Evolutionary conservation across 164 flowering plant genomes (phyloP).

Genomic region (Pachysandra terminalis): DNA sequence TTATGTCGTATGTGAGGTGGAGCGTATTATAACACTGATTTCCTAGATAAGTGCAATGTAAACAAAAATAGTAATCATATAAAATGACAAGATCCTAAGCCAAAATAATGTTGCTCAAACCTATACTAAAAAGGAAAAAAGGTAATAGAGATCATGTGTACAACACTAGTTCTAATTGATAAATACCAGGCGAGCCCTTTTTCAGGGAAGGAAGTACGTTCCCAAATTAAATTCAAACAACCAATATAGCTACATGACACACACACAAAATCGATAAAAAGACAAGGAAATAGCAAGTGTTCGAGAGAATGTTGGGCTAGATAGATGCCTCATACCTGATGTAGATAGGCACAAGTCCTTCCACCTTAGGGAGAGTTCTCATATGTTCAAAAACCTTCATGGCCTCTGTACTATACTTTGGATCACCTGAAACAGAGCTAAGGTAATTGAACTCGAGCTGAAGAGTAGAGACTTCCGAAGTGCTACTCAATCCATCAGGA

Average conservation of each 20-base stretch:
- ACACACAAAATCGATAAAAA: too few relatives aligned
- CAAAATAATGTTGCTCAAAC: too few relatives aligned
- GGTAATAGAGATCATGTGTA: too few relatives aligned
- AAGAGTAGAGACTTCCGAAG: constrained; percentile 86
- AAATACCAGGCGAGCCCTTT: neutral
- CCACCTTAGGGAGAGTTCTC: constrained; percentile 76
- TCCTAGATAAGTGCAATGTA: too few relatives aligned
- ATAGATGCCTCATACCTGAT: constrained; percentile 55
- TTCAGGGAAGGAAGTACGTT: neutral
- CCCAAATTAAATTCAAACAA: neutral
- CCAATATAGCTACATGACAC: too few relatives aligned
- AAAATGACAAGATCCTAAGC: too few relatives aligned
- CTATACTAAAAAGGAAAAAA: too few relatives aligned
- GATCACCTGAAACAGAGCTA: constrained; percentile 75
- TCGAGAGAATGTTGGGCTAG: neutral
- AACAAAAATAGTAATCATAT: too few relatives aligned
- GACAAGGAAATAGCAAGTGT: neutral
- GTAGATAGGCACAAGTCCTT: constrained; percentile 95
- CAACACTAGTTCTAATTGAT: neutral
- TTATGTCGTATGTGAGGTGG: too few relatives aligned
- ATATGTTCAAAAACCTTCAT: constrained; percentile 94
- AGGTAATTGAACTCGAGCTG: constrained; percentile 98
- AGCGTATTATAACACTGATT: too few relatives aligned
- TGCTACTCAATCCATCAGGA: constrained; percentile 91
- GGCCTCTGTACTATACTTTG: constrained; percentile 65